Base-by-base conservation (phyloP, 2,329 filamentous ascomycete genomes). In the Orbilia blumenaviensis region DNA sequence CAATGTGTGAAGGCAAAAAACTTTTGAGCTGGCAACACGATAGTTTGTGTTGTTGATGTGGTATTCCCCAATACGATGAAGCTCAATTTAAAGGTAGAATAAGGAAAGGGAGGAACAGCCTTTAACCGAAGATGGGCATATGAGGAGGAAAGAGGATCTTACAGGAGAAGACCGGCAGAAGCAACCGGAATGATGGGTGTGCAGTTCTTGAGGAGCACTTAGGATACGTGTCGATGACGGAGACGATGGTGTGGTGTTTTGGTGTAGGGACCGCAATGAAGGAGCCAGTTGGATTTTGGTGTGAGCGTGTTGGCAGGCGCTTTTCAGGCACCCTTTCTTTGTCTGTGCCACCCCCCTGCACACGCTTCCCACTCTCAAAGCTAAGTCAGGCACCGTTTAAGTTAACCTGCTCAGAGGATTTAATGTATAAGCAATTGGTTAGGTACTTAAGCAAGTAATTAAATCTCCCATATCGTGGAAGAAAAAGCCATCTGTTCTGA, bases 51-150 rank as follows among this genome's bases (percentile, higher is more conserved):
- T 50, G 46, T 21, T 29, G 12, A 9, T 29, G 46, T 50, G 46
- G 46, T 50, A 50, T 50, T 50, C 23, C 46, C 46, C 46, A 50
- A 50, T n/a, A n/a, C n/a, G n/a, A n/a, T n/a, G n/a, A n/a, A n/a
- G n/a, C n/a, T 29, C 46, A 50, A 27, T 21, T 8, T 29, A 12
- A 6, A 27, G 12, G 14, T 9, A 12, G 46, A 10, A 48, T 27
- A 48, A 48, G 41, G 7, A 21, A 21, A 18, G 12, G 21, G 4
- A 27, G 2, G 16, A 27, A 29, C n/a, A 50, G 23, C 12, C 6
- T 8, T 34, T n/a, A n/a, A n/a, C 32, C 8, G 6, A 1, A 34
- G 32, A 34, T 34, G 1, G 32, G 32, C n/a, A n/a, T n/a, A n/a
- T n/a, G 32, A 34, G 14, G 14, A 50, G 23, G 9, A 16, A 18